Conservation (phyloP, 495 filamentous ascomycete genomes). For the Penicillium cataractarum region DNA sequence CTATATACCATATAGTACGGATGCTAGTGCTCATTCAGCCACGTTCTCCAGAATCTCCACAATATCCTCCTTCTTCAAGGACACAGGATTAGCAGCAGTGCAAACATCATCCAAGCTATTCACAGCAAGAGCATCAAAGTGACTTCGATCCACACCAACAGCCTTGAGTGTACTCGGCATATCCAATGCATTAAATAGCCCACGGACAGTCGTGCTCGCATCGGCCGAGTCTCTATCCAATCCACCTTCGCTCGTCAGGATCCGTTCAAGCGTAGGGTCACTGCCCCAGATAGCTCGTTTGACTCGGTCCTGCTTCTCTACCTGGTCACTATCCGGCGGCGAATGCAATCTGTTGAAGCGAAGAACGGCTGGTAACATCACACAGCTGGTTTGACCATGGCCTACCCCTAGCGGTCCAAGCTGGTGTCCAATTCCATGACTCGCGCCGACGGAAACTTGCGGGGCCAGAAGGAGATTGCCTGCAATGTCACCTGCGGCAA, state of each 20-base stretch:
- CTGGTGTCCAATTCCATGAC: conserved; percentile 12
- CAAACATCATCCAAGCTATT: conserved; percentile 8
- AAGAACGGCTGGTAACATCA: conserved; percentile 5
- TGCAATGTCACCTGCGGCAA: conserved; percentile 6
- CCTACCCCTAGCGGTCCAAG: conserved; percentile 10
- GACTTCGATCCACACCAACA: conserved; percentile 5
- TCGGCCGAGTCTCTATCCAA: conserved; percentile 1
- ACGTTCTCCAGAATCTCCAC: conserved; percentile 6
- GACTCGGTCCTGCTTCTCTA: neutral
- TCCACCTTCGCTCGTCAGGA: neutral
- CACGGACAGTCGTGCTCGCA: neutral
- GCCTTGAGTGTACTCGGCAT: conserved; percentile 5
- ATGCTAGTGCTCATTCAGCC: neutral
- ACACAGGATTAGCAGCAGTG: conserved; percentile 10
- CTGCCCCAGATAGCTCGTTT: conserved; percentile 1
- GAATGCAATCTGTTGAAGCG: neutral
- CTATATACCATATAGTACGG: no score
- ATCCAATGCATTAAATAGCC: neutral
- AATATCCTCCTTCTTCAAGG: conserved; percentile 7
- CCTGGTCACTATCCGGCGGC: neutral
- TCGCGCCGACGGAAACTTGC: conserved; percentile 1
- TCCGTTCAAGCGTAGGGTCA: neutral
- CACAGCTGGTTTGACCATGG: conserved; percentile 8
- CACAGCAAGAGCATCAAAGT: conserved; percentile 5
- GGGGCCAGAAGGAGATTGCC: neutral